Base-by-base conservation (phyloP, 176 grass and related monocot genomes). In the Oryza coarctata region DNA sequence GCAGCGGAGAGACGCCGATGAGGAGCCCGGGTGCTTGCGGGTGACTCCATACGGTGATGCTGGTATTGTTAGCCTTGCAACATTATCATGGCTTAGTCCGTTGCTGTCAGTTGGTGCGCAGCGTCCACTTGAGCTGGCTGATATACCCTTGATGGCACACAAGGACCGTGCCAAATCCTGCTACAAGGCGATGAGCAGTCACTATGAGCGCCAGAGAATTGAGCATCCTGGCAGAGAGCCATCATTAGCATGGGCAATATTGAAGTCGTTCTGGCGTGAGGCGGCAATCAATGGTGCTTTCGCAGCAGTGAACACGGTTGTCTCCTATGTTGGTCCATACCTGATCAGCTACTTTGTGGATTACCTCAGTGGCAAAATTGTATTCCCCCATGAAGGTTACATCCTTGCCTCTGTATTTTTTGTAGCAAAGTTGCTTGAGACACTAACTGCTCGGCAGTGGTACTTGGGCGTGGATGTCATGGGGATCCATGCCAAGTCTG, bases 401-500 rank as follows among this genome's bases (percentile, higher is more conserved):
- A 89, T 99, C 82, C 89, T 99, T 25, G 96, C 96, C 32, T 88
- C 91, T 1, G 50, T 99, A 13, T 99, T 99, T 73, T 93, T 99
- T 23, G 39, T 86, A 12, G 87, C 96, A 12, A 99, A 99, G 82
- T 32, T 99, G 77, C 67, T 89, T 0, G 96, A 99, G 73, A 95
- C 93, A 0, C 29, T 99, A 63, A 95, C 93, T 74, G 86, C 93
- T 80, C 76, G 96, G 14, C 96, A 99, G 33, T 99, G 96, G 96
- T 99, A 99, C 70, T 12, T 95, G 74, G 93, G 96, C 29, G 96
- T 99, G 73, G 96, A 99, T 74, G 74, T 99, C 75, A 95, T 99
- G 96, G 96, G 96, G 32, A 99, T 99, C 89, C 96, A 99, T 92
- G 96, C 95, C 80, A 95, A 92, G 85, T 94, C 91, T 13, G 93